Percentiles rank a stretch among this genome's conserved stretches.
Conservation (phyloP, 2,329 filamentous ascomycete species). For the Penicillium sp. region DNA sequence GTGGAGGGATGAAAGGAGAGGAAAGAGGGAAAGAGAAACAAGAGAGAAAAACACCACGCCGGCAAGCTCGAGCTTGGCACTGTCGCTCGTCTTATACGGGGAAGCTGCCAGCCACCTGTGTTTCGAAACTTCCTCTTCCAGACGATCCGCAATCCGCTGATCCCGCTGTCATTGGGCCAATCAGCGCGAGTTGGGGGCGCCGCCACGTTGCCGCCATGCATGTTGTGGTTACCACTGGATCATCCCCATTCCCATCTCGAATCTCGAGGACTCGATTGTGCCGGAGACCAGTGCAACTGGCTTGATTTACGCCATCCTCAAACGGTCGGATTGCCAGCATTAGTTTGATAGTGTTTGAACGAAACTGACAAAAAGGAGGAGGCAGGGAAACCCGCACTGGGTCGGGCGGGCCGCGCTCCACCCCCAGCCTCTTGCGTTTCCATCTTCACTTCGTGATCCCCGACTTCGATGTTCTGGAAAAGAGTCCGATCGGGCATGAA, state of each 20-base stretch:
- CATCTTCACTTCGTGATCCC: no score
- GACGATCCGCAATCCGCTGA: constrained; percentile 14
- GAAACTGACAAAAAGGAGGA: constrained; percentile 7
- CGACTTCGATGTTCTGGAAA: no score
- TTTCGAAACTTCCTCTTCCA: constrained; percentile 15
- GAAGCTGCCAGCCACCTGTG: constrained; percentile 24
- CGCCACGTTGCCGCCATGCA: constrained; percentile 9
- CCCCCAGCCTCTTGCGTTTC: constrained; percentile 13
- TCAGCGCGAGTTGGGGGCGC: constrained; percentile 1
- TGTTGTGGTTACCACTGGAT: constrained; percentile 1
- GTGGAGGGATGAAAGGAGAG: background rate
- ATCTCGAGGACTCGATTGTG: background rate
- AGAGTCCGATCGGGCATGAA: no score
- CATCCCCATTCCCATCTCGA: background rate
- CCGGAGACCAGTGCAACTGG: background rate
- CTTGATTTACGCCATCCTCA: background rate
- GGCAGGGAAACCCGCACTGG: constrained; percentile 5
- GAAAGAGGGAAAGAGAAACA: constrained; percentile 10
- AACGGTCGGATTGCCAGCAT: no score
- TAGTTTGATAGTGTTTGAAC: background rate
- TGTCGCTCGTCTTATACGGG: background rate
- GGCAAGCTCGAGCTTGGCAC: constrained; percentile 9
- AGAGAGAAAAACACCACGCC: constrained; percentile 2
- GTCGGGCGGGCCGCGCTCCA: constrained; percentile 7
- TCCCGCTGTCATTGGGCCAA: constrained; percentile 13